Conservation (phyloP, 2,329 filamentous ascomycete species). For the Aureobasidium sp. region DNA sequence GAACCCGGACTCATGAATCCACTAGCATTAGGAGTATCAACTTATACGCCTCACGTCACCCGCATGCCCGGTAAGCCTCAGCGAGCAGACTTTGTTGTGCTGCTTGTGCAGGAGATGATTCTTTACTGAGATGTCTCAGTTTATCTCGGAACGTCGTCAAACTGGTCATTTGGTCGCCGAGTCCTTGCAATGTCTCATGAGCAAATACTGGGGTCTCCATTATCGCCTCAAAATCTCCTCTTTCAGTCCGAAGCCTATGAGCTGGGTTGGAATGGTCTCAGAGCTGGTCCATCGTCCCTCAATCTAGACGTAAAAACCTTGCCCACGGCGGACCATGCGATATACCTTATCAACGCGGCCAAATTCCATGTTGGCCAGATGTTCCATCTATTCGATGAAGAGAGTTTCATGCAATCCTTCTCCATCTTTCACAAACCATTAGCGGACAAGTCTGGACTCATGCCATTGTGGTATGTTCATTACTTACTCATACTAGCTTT, state of each 20-base stretch:
- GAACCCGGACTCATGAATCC: background rate
- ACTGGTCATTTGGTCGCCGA: conserved; percentile 49
- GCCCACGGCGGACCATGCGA: conserved; percentile 46
- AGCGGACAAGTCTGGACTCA: conserved; percentile 3
- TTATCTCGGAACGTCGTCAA: conserved; percentile 51
- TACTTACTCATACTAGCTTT: conserved; percentile 50
- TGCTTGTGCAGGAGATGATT: too few relatives aligned
- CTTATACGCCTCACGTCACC: background rate
- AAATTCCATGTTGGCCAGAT: conserved; percentile 51
- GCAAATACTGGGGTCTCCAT: conserved; percentile 46
- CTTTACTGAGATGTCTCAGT: conserved; percentile 21
- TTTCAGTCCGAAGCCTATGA: background rate
- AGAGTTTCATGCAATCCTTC: conserved; percentile 42
- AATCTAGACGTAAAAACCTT: conserved; percentile 36
- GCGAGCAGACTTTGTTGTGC: too few relatives aligned
- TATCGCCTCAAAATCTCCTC: conserved; percentile 42
- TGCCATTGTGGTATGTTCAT: conserved; percentile 46
- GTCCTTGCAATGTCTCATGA: conserved; percentile 46
- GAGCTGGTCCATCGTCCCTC: conserved; percentile 27
- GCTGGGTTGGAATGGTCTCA: background rate
- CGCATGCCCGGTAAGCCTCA: too few relatives aligned
- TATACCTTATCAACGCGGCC: conserved; percentile 50
- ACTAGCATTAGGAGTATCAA: background rate
- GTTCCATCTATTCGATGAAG: conserved; percentile 50
- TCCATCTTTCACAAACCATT: conserved; percentile 34